These are phyloP conservation scores for Tulasnella sp. DNA, from an alignment of 768 basidiomycete genomes.

Conservation along the genomic window DNA sequence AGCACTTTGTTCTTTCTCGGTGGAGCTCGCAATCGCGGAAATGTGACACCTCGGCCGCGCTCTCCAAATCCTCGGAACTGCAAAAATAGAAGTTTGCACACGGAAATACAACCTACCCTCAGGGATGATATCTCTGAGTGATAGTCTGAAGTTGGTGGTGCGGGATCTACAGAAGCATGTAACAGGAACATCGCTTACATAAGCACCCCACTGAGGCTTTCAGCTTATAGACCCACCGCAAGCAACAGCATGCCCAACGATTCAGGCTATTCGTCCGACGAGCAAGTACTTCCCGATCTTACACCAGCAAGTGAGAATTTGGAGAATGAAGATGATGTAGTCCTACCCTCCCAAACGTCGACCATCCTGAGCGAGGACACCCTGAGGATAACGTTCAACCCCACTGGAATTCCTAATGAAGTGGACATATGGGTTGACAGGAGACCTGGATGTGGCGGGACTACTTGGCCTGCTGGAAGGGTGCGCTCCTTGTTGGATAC, in stretches of 20 bases:
- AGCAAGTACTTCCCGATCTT: background rate
- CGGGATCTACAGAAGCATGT: too few relatives aligned
- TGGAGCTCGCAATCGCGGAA: too few relatives aligned
- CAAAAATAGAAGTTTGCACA: too few relatives aligned
- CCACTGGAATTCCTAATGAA: conserved; percentile 42
- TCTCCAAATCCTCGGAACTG: too few relatives aligned
- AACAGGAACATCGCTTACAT: too few relatives aligned
- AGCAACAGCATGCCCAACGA: background rate
- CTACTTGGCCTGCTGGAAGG: conserved; percentile 90
- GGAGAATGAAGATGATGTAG: background rate
- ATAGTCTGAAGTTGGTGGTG: too few relatives aligned
- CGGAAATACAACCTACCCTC: too few relatives aligned
- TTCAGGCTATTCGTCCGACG: background rate
- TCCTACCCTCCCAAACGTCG: background rate
- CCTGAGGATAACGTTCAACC: conserved; percentile 20
- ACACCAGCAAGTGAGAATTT: background rate
- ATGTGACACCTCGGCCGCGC: too few relatives aligned
- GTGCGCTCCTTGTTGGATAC: conserved; percentile 40
- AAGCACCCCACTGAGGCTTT: too few relatives aligned
- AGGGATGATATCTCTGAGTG: too few relatives aligned
- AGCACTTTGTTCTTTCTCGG: too few relatives aligned
- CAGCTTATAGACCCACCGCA: background rate
- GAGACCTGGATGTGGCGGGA: conserved; percentile 83
- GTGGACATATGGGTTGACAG: conserved; percentile 51
- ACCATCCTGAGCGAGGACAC: background rate